Percentiles rank a stretch among this genome's conserved stretches.
These are phyloP conservation scores for Diplodia corticola DNA, from an alignment of 2,329 filamentous ascomycete species.

Conservation along the genomic window DNA sequence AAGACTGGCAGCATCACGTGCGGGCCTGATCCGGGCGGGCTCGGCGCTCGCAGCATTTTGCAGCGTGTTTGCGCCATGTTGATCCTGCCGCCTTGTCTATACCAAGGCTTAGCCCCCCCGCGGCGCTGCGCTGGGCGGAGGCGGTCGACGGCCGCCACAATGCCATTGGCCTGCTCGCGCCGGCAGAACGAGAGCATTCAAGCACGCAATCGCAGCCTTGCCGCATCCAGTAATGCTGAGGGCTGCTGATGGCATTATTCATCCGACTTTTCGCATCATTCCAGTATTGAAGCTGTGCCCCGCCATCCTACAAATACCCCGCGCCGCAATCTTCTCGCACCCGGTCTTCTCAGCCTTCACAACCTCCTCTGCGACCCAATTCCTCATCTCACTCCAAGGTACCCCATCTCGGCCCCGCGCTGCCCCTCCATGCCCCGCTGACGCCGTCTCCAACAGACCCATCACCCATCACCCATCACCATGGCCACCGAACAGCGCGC, in stretches of 20 bases:
- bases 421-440: conserved; percentile 3
- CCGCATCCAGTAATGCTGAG: conserved; percentile 1
- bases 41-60: neutral
- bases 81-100: conserved; percentile 4
- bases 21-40: neutral
- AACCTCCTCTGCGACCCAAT: neutral
- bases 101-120: conserved; percentile 10
- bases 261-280: conserved; percentile 22
- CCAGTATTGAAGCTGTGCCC: neutral
- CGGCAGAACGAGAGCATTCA: conserved; percentile 6
- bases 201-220: conserved; percentile 17
- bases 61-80: conserved; percentile 9
- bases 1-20: neutral
- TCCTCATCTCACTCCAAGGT: neutral
- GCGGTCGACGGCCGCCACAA: neutral
- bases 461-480: conserved; percentile 8
- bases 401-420: neutral
- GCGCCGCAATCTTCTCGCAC: neutral
- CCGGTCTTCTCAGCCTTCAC: neutral
- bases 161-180: neutral
- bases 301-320: conserved; percentile 21
- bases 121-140: neutral
- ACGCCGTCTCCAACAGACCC: neutral
- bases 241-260: conserved; percentile 19
- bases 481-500: conserved; percentile 28